These are phyloP conservation scores for Trichosporon sp. DNA, from an alignment of 1,284 basidiomycete species.

Conservation along the genomic window DNA sequence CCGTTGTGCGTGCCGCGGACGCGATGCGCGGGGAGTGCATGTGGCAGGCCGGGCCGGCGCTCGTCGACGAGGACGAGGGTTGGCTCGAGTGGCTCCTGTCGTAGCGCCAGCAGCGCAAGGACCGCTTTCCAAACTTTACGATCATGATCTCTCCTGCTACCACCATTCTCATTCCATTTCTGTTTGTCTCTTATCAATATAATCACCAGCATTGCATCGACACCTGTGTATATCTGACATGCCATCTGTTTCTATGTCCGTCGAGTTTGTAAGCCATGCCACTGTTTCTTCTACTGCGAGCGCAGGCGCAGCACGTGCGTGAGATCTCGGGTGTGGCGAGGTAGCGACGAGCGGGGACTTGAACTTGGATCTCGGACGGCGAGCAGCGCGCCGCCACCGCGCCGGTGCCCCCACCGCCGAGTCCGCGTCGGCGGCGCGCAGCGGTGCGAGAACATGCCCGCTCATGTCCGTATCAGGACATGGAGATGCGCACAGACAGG, in stretches of 20 bases:
- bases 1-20: conserved; percentile 59
- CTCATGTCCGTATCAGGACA: neutral
- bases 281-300: too few species aligned
- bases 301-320: too few species aligned
- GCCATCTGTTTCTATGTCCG: neutral
- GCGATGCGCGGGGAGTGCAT: conserved; percentile 18
- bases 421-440: neutral
- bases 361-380: too few species aligned
- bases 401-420: neutral
- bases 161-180: neutral
- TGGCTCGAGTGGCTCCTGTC: conserved; percentile 17
- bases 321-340: too few species aligned
- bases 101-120: neutral
- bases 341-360: too few species aligned
- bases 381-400: neutral
- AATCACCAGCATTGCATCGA: neutral
- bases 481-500: too few species aligned
- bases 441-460: neutral
- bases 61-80: conserved; percentile 21
- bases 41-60: conserved; percentile 19
- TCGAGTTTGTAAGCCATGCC: too few species aligned
- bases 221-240: neutral
- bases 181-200: neutral
- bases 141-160: too few species aligned
- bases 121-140: too few species aligned